Base-by-base conservation (phyloP, 768 basidiomycete genomes). In the Auricularia auricula-judae region DNA sequence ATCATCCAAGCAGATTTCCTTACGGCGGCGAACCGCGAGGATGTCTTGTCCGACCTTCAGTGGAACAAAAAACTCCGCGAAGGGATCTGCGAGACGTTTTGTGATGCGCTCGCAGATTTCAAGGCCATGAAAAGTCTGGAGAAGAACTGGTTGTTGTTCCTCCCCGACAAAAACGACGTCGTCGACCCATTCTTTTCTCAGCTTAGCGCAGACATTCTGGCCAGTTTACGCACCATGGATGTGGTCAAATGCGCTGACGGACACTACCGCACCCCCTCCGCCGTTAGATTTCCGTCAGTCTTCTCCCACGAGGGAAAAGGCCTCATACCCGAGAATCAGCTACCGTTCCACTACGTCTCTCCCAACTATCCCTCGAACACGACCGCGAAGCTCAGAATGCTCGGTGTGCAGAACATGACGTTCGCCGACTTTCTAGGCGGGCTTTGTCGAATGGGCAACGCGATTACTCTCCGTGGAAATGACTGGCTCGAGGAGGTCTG, bases 1-100 rank as follows among this genome's bases (percentile, higher is more conserved):
- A 64, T 74, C 60, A 67, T 74, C 42, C 73, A 74, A 47, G 73
- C 68, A 1, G 73, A 74, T 62, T 73, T 74, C 59, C 64, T 74
- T 47, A 72, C 73, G 14, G 65, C 70, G 1, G 66, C 72, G 16
- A 73, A 68, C 61, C 62, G 73, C 39, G 73, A 74, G 59, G 72
- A 70, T 34, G 65, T 74, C 36, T 64, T 71, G 4, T 56, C 64
- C 18, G 64, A 70, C 36, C 66, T 54, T 10, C 33, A 34, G 29
- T 74, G 73, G 73, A 74, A 74, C 51, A 42, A 36, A 2, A 44
- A 60, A 16, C 64, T 74, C 58, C 71, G 68, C n/a, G 51, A 66
- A 10, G 65, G 66, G 23, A 64, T 74, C 33, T 42, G 66, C 4
- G 65, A 66, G 3, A 63, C 69, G 3, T 72, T 74, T 61, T 35